These are phyloP conservation scores for Dysphania ambrosioides DNA, from an alignment of 148 eudicot genomes.

Conservation along the genomic window DNA sequence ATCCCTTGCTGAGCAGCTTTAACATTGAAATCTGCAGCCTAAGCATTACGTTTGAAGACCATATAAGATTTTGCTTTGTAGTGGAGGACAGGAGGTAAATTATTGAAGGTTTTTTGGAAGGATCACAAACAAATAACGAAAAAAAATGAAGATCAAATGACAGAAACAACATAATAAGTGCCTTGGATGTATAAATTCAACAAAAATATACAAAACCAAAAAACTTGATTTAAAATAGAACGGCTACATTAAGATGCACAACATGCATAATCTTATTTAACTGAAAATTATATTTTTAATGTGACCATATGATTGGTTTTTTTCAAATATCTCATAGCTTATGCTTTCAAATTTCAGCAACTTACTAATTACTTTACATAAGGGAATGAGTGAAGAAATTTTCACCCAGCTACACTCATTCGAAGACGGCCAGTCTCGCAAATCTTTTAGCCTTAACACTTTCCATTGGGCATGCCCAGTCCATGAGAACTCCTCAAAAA, in stretches of 20 bases:
- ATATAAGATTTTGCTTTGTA: not conserved
- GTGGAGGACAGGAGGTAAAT: not conserved
- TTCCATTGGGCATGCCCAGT: not conserved
- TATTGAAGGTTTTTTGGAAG: not conserved
- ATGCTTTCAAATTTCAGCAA: not conserved
- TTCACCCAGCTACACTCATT: not conserved
- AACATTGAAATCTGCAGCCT: slow-evolving; percentile 86
- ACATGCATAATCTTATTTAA: not conserved
- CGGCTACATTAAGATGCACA: not conserved
- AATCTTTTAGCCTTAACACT: not conserved
- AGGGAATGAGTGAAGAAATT: not conserved
- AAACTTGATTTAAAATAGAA: not conserved
- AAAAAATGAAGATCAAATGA: slow-evolving; percentile 2
- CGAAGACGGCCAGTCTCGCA: not conserved
- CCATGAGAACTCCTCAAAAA: not conserved
- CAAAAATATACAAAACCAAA: not conserved
- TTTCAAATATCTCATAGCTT: not conserved
- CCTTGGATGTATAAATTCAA: not conserved
- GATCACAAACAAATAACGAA: not conserved
- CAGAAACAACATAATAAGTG: not conserved
- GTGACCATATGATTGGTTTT: not conserved
- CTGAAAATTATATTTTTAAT: not conserved
- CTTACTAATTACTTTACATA: not conserved
- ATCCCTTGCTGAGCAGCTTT: slow-evolving; percentile 95
- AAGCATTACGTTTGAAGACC: slow-evolving; percentile 22